Conservation (phyloP, 1,139 yeast genomes). For the Sugiyamaella xylanicola region DNA sequence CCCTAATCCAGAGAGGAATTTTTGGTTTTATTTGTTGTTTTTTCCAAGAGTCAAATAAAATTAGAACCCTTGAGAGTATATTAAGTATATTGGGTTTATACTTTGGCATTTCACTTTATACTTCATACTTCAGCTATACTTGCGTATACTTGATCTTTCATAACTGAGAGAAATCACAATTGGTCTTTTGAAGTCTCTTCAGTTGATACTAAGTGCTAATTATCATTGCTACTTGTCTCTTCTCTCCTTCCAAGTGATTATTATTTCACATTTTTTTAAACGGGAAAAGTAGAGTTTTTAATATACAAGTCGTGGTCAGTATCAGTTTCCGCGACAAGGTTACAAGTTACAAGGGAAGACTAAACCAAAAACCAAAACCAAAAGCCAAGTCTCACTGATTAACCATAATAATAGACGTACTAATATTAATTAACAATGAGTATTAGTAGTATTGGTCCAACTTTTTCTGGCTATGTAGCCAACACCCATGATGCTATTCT, state of each 20-base stretch:
- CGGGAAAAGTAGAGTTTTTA: slow-evolving; percentile 9
- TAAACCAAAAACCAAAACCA: slow-evolving; percentile 8
- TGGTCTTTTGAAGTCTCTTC: not conserved
- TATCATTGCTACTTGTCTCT: not conserved
- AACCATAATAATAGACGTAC: slow-evolving; percentile 12
- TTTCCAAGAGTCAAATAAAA: slow-evolving; percentile 4
- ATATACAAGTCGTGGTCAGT: slow-evolving; percentile 2
- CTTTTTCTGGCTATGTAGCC: slow-evolving; percentile 76
- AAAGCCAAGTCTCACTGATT: slow-evolving; percentile 14
- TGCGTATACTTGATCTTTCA: not conserved
- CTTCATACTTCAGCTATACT: slow-evolving; percentile 12
- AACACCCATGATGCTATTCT: slow-evolving; percentile 81
- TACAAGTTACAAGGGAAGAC: not conserved
- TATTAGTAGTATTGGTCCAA: slow-evolving; percentile 50
- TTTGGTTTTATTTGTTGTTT: not conserved
- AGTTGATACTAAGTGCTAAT: not conserved
- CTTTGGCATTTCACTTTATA: not conserved
- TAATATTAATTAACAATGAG: slow-evolving; percentile 13
- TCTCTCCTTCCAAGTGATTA: not conserved
- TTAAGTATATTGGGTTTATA: slow-evolving; percentile 11
- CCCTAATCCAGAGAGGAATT: not conserved
- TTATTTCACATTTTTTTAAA: not conserved
- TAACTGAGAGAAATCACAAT: not conserved
- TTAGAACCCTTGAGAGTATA: not conserved
- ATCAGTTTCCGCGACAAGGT: slow-evolving; percentile 10